Base-by-base conservation (phyloP, 345 rosid species). In the Gossypium anomalum region DNA sequence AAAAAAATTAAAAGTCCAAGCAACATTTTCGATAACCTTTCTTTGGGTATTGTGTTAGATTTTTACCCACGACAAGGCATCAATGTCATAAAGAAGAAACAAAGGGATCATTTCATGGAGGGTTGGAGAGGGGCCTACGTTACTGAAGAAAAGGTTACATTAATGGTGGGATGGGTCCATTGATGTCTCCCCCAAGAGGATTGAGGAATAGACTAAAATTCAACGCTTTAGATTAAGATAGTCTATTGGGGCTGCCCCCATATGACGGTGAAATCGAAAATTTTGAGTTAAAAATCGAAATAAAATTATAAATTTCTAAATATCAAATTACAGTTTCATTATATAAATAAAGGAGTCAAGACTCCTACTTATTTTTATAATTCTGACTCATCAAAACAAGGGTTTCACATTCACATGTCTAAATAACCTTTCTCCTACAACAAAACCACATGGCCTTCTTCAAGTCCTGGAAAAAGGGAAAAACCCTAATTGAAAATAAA, bases 381-480 rank as follows among this genome's bases (percentile, higher is more conserved):
- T 1, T 34, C 7, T 34, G 1, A 34, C 41, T 34, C 87, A 76
- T 43, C 43, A 47, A 64, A 76, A 77, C 83, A 66, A 83, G 79
- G 80, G 72, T 79, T 82, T 83, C 88, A 34, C 25, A 2, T 1
- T 56, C 25, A 83, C 90, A 77, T 85, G 88, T 81, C 74, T 72
- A 75, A 81, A 72, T 81, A 82, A 56, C 67, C 82, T 85, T 72
- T 75, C 44, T 78, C 75, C 86, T 75, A 63, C 82, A 66, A 84
- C 91, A 56, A 81, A 79, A 79, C 86, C 91, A 84, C 87, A 84
- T 84, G 89, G 72, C 76, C 80, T 71, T 77, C 75, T 73, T 76
- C 82, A 70, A 82, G 23, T 29, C 34, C 34, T 34, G 41, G 41
- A 4, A 34, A 34, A 34, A 7, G 7, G 41, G 41, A 1, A 5